Percentiles rank a stretch among this genome's conserved stretches.
These are phyloP conservation scores for Hemileia vastatrix DNA, from an alignment of 1,284 basidiomycete genomes.

Conservation along the genomic window DNA sequence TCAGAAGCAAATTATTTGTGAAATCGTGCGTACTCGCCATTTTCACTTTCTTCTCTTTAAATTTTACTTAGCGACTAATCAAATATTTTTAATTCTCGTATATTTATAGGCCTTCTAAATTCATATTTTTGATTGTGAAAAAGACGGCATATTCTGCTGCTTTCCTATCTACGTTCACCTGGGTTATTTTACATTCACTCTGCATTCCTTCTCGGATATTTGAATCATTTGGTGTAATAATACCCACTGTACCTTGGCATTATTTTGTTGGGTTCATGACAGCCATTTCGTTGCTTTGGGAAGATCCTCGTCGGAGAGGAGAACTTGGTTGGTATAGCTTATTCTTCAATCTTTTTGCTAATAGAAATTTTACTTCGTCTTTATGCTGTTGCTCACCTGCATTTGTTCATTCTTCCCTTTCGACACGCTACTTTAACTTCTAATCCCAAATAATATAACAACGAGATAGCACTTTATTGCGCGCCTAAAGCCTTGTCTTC, in stretches of 20 bases:
- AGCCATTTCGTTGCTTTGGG: constrained; percentile 18
- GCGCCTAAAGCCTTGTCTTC: constrained; percentile 21
- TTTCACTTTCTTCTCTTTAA: not conserved
- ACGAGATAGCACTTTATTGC: constrained; percentile 13
- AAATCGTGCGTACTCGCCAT: constrained; percentile 14
- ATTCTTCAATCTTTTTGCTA: no score
- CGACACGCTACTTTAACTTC: not conserved
- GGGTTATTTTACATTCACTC: constrained; percentile 18
- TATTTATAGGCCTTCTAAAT: not conserved
- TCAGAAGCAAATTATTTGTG: constrained; percentile 21
- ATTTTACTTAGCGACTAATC: not conserved
- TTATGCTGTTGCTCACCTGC: not conserved
- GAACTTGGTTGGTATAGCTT: constrained; percentile 13
- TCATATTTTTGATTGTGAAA: constrained; percentile 14
- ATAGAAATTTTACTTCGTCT: not conserved
- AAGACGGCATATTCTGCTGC: constrained; percentile 13
- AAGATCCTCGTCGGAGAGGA: constrained; percentile 18
- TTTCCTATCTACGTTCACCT: constrained; percentile 13
- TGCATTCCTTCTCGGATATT: constrained; percentile 20
- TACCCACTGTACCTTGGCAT: constrained; percentile 1
- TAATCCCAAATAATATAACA: not conserved
- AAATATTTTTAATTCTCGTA: not conserved
- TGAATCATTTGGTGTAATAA: not conserved
- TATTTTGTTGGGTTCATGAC: constrained; percentile 12
- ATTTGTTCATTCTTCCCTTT: not conserved